Conservation (phyloP, 2,329 filamentous ascomycete genomes). For the Didymella keratinophila region DNA sequence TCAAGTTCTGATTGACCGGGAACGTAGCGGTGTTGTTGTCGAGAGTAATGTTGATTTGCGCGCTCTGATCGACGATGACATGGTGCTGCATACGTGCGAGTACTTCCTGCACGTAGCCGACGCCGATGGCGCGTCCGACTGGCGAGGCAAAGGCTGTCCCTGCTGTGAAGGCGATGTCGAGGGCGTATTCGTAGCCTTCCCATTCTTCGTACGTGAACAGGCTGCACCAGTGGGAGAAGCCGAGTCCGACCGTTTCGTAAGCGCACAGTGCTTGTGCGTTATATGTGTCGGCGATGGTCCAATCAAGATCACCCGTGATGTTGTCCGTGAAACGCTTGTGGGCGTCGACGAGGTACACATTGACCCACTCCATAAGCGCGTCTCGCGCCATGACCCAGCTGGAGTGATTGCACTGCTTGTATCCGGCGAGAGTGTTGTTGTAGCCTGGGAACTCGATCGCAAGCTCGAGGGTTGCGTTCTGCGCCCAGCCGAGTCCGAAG, state of each 20-base stretch:
- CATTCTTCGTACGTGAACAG: slow-evolving; percentile 80
- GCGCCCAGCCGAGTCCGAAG: slow-evolving; percentile 77
- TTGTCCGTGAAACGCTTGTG: slow-evolving; percentile 66
- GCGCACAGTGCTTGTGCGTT: slow-evolving; percentile 77
- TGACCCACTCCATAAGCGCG: slow-evolving; percentile 66
- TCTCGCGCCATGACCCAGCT: slow-evolving; percentile 56
- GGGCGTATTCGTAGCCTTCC: slow-evolving; percentile 73
- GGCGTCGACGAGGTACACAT: slow-evolving; percentile 71
- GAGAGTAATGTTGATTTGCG: slow-evolving; percentile 69
- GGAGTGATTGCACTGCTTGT: slow-evolving; percentile 71
- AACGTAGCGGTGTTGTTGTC: slow-evolving; percentile 74
- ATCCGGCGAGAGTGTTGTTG: slow-evolving; percentile 76
- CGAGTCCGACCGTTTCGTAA: slow-evolving; percentile 79
- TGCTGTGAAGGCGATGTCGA: slow-evolving; percentile 72
- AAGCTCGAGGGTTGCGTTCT: slow-evolving; percentile 75
- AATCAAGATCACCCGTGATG: slow-evolving; percentile 52
- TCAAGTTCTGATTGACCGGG: slow-evolving; percentile 75
- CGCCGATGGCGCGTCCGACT: slow-evolving; percentile 73
- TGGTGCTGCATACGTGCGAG: slow-evolving; percentile 75
- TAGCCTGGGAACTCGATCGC: slow-evolving; percentile 70
- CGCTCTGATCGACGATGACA: slow-evolving; percentile 53
- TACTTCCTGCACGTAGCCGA: slow-evolving; percentile 73
- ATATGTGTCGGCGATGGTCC: slow-evolving; percentile 52
- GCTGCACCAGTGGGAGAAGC: slow-evolving; percentile 76
- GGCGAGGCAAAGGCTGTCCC: slow-evolving; percentile 69